phyloP scores from a whole-genome alignment of 495 filamentous ascomycete species.

The Talaromyces nanjingensis region DNA sequence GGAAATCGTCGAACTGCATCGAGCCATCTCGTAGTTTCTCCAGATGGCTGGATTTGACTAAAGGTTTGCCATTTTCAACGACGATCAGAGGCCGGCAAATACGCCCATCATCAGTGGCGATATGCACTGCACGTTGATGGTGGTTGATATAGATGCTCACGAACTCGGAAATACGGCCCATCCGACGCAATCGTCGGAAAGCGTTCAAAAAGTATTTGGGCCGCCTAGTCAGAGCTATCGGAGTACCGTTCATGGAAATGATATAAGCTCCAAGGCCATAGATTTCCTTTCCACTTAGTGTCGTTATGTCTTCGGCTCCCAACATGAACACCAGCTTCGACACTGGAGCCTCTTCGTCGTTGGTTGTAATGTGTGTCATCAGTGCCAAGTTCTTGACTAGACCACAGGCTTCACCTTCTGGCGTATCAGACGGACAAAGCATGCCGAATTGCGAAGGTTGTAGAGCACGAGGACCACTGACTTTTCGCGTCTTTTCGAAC shows the following conservation, averaged over 20 bases:
- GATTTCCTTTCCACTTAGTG: conserved; percentile 70
- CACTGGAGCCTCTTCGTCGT: conserved; percentile 85
- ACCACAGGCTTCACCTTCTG: conserved; percentile 97
- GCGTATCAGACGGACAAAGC: conserved; percentile 93
- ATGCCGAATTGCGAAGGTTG: conserved; percentile 98
- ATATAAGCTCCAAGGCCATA: conserved; percentile 78
- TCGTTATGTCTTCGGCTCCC: conserved; percentile 70
- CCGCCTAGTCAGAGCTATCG: conserved; percentile 70
- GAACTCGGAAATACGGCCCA: conserved; percentile 87
- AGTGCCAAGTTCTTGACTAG: conserved; percentile 96
- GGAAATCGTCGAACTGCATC: conserved; percentile 87
- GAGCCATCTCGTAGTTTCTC: conserved; percentile 70
- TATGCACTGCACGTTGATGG: conserved; percentile 84
- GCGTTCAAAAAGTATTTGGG: conserved; percentile 76
- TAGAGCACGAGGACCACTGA: conserved; percentile 87
- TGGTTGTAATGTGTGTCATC: conserved; percentile 98
- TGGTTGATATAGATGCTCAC: conserved; percentile 92
- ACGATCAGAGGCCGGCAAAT: conserved; percentile 94
- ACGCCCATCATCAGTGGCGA: conserved; percentile 92
- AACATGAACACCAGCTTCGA: conserved; percentile 70
- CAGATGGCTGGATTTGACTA: conserved; percentile 67
- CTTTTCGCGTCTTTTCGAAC: conserved; percentile 96
- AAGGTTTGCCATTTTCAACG: conserved; percentile 77
- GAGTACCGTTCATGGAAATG: conserved; percentile 92
- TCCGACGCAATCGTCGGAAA: conserved; percentile 78